Percentiles rank a stretch among this genome's conserved stretches.
phyloP scores from a whole-genome alignment of 805 yeast genomes.

The Kodamaea restingae region DNA sequence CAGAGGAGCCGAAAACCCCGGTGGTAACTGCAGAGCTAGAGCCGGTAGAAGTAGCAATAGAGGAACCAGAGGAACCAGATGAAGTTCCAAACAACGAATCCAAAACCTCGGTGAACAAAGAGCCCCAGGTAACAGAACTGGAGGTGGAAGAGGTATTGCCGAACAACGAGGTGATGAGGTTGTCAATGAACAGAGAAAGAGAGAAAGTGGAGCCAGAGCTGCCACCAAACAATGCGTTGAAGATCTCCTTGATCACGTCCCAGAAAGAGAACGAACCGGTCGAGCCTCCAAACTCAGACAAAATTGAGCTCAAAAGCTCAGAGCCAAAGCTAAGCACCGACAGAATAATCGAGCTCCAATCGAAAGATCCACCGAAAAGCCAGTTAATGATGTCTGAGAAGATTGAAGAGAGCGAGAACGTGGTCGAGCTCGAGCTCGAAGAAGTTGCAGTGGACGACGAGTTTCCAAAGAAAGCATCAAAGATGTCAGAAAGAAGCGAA shows the following conservation, averaged over 20 bases:
- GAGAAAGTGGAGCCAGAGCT: constrained; percentile 4
- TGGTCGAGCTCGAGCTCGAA: constrained; percentile 8
- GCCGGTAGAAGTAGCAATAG: constrained; percentile 4
- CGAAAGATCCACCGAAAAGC: constrained; percentile 14
- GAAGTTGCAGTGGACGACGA: background rate
- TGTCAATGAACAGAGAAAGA: constrained; percentile 5
- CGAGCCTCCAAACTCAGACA: constrained; percentile 17
- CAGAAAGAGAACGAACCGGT: constrained; percentile 6
- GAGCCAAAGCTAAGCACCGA: constrained; percentile 9
- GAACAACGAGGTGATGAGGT: constrained; percentile 6
- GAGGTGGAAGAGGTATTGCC: background rate
- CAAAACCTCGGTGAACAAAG: constrained; percentile 7
- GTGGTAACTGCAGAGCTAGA: constrained; percentile 7
- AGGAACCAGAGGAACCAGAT: background rate
- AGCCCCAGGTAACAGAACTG: constrained; percentile 8
- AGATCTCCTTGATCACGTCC: constrained; percentile 5
- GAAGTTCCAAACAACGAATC: constrained; percentile 10
- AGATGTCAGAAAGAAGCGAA: constrained; percentile 12
- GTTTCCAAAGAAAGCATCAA: constrained; percentile 15
- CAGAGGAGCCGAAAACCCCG: constrained; percentile 7
- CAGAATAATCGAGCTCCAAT: constrained; percentile 7
- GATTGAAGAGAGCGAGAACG: constrained; percentile 7
- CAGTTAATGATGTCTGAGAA: constrained; percentile 13
- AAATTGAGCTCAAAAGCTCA: constrained; percentile 15
- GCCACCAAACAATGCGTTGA: constrained; percentile 5